Evolutionary conservation across 2,329 filamentous ascomycete species (phyloP), one percentile per base, ranked within the genome.

Genomic region (Penicillium nordicum): DNA sequence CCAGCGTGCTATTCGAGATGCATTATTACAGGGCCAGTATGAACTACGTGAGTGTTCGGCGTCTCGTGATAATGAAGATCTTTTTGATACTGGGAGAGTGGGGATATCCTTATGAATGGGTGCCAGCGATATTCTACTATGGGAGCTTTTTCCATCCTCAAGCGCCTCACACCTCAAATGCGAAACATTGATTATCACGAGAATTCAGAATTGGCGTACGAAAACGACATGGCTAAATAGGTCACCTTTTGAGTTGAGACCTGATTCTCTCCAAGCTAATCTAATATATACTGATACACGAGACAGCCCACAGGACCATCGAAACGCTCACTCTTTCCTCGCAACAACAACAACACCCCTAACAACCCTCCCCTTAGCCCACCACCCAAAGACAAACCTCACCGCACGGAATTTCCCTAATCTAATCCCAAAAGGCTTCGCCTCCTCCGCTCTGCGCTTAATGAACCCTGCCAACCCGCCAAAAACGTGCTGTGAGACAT

Each of bases 401-500:
- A 74, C 74, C 1, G 61, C 67, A 27, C 63, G 59, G 37, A 74
- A 74, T 37, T 68, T 68, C 0, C 76, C 75, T 55, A 79, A 57
- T 3, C 69, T 66, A 30, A 78, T 56, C 1, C 77, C 75, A 58
- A 72, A 69, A 29, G 50, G 56, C 37, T 62, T 63, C 49, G 78
- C 57, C 36, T 72, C 70, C 21, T 46, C 53, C n/a, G 76, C 68
- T 53, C 72, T 71, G n/a, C 60, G 54, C 10, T 66, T 64, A 27
- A 85, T 67, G 54, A 78, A 83, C 1, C 50, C 61, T 4, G 78
- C 75, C 16, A 85, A 65, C 0, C 80, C 80, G 0, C 67, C 60
- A 62, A 85, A 85, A 0, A 84, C 82, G 57, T 82, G 67, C 5
- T 77, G 72, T 2, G 82, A 81, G 18, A 85, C 72, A 62, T 85